Conservation (phyloP, 2,329 filamentous ascomycete genomes). For the Niveomyces coronatus region DNA sequence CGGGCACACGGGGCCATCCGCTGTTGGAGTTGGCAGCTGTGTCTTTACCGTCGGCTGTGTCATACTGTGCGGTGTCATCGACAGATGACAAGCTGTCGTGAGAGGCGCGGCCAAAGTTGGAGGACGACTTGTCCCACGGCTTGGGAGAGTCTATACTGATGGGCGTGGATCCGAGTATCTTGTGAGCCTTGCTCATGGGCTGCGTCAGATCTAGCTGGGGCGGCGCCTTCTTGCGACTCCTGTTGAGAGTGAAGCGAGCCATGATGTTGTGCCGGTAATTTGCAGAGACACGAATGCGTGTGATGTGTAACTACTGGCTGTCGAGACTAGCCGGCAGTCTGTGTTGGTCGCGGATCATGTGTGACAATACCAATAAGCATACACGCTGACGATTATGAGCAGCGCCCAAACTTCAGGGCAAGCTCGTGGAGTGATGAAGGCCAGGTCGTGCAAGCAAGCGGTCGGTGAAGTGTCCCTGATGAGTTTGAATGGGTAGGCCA, state of each 20-base stretch:
- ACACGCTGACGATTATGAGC: too few species aligned
- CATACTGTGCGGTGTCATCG: conserved; percentile 17
- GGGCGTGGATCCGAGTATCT: conserved; percentile 36
- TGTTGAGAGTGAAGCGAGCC: conserved; percentile 38
- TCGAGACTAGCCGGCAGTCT: not conserved
- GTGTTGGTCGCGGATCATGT: too few species aligned
- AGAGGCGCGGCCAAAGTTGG: conserved; percentile 33
- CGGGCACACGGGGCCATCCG: conserved; percentile 37
- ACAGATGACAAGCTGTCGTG: conserved; percentile 30
- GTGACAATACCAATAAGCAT: too few species aligned
- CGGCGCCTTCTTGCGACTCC: conserved; percentile 34
- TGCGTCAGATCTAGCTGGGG: conserved; percentile 21
- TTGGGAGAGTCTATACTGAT: conserved; percentile 31
- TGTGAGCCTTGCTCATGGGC: conserved; percentile 40
- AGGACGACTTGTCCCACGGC: conserved; percentile 34
- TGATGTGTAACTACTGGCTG: too few species aligned
- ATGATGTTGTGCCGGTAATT: conserved; percentile 16
- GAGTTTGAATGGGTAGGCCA: too few species aligned
- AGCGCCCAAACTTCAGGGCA: too few species aligned
- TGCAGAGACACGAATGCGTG: too few species aligned
- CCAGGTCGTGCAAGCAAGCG: too few species aligned
- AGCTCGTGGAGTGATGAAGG: too few species aligned
- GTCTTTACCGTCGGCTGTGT: conserved; percentile 14
- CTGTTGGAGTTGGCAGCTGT: conserved; percentile 13
- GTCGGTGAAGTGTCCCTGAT: too few species aligned